Percentiles rank a stretch among this genome's conserved stretches.
Evolutionary conservation across 2,329 filamentous ascomycete species (phyloP).

Genomic region (Fusarium sp.): DNA sequence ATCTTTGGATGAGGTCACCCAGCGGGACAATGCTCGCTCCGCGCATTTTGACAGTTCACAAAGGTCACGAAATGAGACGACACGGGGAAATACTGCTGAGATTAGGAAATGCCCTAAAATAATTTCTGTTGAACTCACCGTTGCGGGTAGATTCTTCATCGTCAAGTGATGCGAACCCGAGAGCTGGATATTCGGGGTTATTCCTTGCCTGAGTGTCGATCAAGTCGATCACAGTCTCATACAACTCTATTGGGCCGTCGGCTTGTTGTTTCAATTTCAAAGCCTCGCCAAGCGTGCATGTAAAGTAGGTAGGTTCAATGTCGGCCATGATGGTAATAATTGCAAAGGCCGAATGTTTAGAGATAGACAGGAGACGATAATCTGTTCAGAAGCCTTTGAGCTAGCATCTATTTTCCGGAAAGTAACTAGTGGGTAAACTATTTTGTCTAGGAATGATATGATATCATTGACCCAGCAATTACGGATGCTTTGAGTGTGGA

Average conservation of each 20-base stretch:
- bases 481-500: not conserved
- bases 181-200: constrained; percentile 55
- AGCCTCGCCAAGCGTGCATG: constrained; percentile 70
- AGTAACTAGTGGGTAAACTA: not conserved
- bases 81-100: not conserved
- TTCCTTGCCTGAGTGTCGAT: constrained; percentile 59
- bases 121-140: not conserved
- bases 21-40: constrained; percentile 42
- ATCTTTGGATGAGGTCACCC: not conserved
- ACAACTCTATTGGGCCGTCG: constrained; percentile 35
- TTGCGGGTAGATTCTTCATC: constrained; percentile 7
- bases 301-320: constrained; percentile 63
- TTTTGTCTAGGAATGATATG: not conserved
- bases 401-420: not conserved
- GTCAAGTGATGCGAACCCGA: constrained; percentile 59
- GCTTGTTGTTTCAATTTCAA: constrained; percentile 47
- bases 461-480: constrained; percentile 23
- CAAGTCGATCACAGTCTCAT: constrained; percentile 62
- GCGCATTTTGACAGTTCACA: constrained; percentile 48
- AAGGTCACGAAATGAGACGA: constrained; percentile 47
- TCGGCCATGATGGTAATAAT: constrained; percentile 8
- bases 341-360: fast-evolving
- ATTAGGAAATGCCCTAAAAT: not conserved
- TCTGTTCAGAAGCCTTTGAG: not conserved
- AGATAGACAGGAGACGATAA: not conserved